Percentiles rank a stretch among this genome's conserved stretches.
These are phyloP conservation scores for Suillus subaureus DNA, from an alignment of 768 basidiomycete genomes.

Conservation along the genomic window DNA sequence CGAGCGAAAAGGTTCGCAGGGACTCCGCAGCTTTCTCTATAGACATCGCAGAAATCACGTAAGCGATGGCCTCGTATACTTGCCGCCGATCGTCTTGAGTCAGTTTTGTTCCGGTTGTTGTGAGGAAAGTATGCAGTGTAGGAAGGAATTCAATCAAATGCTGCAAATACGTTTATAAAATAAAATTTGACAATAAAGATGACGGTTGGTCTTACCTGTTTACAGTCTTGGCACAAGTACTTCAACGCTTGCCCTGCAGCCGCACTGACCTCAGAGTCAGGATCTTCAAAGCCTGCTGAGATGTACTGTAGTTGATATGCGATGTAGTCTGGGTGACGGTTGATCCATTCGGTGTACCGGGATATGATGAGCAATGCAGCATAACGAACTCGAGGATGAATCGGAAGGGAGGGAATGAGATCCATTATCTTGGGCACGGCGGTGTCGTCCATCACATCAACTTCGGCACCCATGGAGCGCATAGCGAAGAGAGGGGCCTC, in stretches of 20 bases:
- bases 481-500: slow-evolving; percentile 98
- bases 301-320: slow-evolving; percentile 87
- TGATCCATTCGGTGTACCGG: slow-evolving; percentile 97
- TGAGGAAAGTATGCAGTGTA: slow-evolving; percentile 87
- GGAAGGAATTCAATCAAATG: slow-evolving; percentile 92
- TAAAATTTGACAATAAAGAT: neutral
- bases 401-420: slow-evolving; percentile 85
- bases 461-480: slow-evolving; percentile 96
- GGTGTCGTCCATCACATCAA: slow-evolving; percentile 78
- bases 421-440: slow-evolving; percentile 97
- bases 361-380: slow-evolving; percentile 94
- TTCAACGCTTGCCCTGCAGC: slow-evolving; percentile 96
- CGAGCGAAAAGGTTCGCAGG: slow-evolving; percentile 82
- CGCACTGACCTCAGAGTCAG: slow-evolving; percentile 80
- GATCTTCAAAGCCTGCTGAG: slow-evolving; percentile 85
- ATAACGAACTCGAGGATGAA: slow-evolving; percentile 91
- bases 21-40: slow-evolving; percentile 86
- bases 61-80: slow-evolving; percentile 94
- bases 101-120: slow-evolving; percentile 76
- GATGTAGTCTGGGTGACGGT: slow-evolving; percentile 85
- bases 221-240: slow-evolving; percentile 97
- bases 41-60: slow-evolving; percentile 93
- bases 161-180: slow-evolving; percentile 37
- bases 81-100: slow-evolving; percentile 86
- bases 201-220: slow-evolving; percentile 52